A percentile compares a stretch with the other conserved stretches of the same genome.
These are phyloP conservation scores for Phalaenopsis aphrodite DNA, from an alignment of 106 monocot genomes.

Conservation along the genomic window DNA sequence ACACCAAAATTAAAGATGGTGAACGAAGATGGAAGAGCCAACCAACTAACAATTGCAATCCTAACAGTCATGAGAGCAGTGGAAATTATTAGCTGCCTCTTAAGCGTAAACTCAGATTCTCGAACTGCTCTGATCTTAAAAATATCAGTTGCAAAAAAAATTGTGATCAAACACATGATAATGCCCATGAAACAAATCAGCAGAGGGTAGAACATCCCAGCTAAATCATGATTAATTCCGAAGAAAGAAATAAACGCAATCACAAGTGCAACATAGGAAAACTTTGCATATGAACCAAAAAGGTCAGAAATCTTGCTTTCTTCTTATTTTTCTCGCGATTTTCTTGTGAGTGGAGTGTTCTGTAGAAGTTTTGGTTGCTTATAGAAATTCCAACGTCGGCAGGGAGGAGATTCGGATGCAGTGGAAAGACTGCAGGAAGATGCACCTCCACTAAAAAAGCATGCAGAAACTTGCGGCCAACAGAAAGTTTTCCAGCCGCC, in stretches of 20 bases:
- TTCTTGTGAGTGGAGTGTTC: no score
- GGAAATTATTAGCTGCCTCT: slow-evolving; percentile 70
- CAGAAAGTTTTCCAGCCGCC: no score
- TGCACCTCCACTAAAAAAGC: no score
- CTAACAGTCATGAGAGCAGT: slow-evolving; percentile 76
- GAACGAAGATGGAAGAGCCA: slow-evolving; percentile 57
- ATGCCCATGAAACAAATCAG: slow-evolving; percentile 60
- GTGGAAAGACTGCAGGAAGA: no score
- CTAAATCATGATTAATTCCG: slow-evolving; percentile 58
- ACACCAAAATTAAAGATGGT: slow-evolving; percentile 54
- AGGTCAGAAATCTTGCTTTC: slow-evolving; percentile 25
- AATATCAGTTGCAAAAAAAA: slow-evolving; percentile 57
- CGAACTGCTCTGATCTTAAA: slow-evolving; percentile 55
- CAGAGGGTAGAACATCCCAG: slow-evolving; percentile 52
- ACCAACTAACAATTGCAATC: slow-evolving; percentile 49
- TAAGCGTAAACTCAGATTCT: slow-evolving; percentile 65
- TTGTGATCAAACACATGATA: slow-evolving; percentile 49
- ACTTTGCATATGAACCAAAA: slow-evolving; percentile 61
- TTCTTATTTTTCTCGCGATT: no score
- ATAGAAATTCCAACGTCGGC: no score
- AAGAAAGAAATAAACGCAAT: slow-evolving; percentile 68
- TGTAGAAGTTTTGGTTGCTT: no score
- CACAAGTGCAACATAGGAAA: slow-evolving; percentile 58
- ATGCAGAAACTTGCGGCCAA: no score
- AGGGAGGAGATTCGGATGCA: no score